Conservation (phyloP, 2,329 filamentous ascomycete species). For the Periconia macrospinosa region DNA sequence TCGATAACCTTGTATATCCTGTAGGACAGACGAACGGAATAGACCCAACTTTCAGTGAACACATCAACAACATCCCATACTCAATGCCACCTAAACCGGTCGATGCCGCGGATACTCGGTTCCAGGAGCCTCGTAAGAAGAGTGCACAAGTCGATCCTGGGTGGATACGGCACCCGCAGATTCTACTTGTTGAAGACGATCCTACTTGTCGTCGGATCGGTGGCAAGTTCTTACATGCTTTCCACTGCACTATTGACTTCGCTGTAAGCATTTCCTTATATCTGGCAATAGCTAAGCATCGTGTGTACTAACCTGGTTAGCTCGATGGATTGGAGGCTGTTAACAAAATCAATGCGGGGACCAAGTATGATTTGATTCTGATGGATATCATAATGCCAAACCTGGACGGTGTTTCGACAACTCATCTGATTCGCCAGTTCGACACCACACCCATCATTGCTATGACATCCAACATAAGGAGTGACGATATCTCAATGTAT, state of each 20-base stretch:
- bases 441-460: conserved; percentile 87
- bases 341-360: conserved; percentile 72
- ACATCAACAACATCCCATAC: conserved; percentile 93
- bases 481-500: conserved; percentile 95
- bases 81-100: conserved; percentile 68
- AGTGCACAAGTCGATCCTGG: conserved; percentile 63
- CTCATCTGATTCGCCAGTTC: conserved; percentile 87
- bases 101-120: conserved; percentile 52
- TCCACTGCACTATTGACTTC: conserved; percentile 65
- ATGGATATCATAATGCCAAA: conserved; percentile 89
- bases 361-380: conserved; percentile 63
- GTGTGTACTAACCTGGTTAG: conserved; percentile 49
- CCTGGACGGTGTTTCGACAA: conserved; percentile 91
- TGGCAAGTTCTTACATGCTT: conserved; percentile 67
- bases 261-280: conserved; percentile 52
- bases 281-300: neutral
- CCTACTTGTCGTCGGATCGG: conserved; percentile 68
- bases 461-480: conserved; percentile 98
- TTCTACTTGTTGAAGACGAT: conserved; percentile 87
- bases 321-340: conserved; percentile 89
- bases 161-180: conserved; percentile 71
- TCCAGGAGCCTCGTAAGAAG: conserved; percentile 61
- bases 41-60: conserved; percentile 90
- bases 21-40: conserved; percentile 90
- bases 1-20: conserved; percentile 81